Conservation (phyloP, 108 stramenopile genomes). For the Skeletonema menzelii region DNA sequence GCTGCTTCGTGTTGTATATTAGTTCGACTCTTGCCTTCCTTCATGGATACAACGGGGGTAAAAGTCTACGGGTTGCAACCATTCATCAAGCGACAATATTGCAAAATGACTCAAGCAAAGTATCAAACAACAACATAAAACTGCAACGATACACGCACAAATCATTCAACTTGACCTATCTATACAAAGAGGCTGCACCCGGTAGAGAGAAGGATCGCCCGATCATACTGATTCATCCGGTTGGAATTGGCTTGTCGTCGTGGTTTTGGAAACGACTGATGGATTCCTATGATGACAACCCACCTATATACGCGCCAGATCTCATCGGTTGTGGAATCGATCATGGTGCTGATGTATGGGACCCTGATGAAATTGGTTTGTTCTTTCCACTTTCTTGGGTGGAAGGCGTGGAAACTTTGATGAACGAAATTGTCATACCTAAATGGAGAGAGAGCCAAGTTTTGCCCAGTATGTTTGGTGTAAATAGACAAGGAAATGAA, state of each 20-base stretch:
- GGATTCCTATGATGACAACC: constrained; percentile 29
- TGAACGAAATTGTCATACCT: constrained; percentile 20
- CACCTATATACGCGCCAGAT: constrained; percentile 59
- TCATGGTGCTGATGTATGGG: constrained; percentile 58
- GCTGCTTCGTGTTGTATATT: neutral
- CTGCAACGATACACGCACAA: constrained; percentile 41
- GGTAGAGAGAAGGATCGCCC: constrained; percentile 25
- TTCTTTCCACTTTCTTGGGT: constrained; percentile 68
- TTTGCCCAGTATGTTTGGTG: neutral
- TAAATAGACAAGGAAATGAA: neutral
- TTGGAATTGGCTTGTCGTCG: constrained; percentile 65
- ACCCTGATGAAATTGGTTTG: constrained; percentile 43
- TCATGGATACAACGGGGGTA: neutral
- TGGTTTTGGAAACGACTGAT: constrained; percentile 68
- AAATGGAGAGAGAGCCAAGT: constrained; percentile 2
- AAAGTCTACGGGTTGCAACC: neutral
- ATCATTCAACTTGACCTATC: constrained; percentile 60
- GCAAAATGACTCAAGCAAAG: neutral
- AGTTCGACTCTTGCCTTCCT: neutral
- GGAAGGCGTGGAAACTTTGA: constrained; percentile 54
- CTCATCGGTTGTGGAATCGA: constrained; percentile 72
- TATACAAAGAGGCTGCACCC: constrained; percentile 39
- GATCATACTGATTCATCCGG: constrained; percentile 66
- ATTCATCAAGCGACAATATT: neutral
- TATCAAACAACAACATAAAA: neutral